phyloP scores from a whole-genome alignment of 768 basidiomycete species.

The Punctularia strigosozonata region DNA sequence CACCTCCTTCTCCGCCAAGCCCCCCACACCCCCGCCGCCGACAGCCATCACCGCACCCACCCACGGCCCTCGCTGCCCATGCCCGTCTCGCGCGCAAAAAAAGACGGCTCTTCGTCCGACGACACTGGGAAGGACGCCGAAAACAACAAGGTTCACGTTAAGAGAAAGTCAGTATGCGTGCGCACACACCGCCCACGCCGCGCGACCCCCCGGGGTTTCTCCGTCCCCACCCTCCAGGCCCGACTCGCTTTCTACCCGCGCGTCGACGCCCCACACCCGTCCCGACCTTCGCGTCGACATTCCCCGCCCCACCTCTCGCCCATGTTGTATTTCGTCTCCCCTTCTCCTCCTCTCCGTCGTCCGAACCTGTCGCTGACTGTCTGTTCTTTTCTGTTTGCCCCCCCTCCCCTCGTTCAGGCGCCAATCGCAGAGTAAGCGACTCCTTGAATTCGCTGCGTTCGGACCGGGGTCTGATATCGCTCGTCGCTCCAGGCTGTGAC shows the following conservation, averaged over 20 bases:
- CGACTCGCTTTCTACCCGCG: slow-evolving; percentile 11
- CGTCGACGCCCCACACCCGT: slow-evolving; percentile 13
- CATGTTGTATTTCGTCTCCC: slow-evolving; percentile 27
- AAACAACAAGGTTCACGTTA: slow-evolving; percentile 63
- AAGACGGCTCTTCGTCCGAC: slow-evolving; percentile 59
- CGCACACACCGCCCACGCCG: background rate
- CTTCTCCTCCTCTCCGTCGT: slow-evolving; percentile 6
- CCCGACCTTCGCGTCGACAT: slow-evolving; percentile 29
- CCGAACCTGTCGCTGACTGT: slow-evolving; percentile 12
- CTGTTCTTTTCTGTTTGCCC: slow-evolving; percentile 20
- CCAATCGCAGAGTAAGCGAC: slow-evolving; percentile 68
- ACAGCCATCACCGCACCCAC: slow-evolving; percentile 1
- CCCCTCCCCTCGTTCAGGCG: slow-evolving; percentile 39
- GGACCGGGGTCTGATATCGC: slow-evolving; percentile 15
- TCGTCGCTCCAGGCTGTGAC: slow-evolving; percentile 52
- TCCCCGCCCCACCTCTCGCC: slow-evolving; percentile 23
- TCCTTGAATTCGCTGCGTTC: slow-evolving; percentile 9
- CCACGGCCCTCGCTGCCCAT: slow-evolving; percentile 24
- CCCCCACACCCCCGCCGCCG: slow-evolving; percentile 8
- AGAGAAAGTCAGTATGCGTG: slow-evolving; percentile 62
- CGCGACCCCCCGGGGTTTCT: slow-evolving; percentile 42
- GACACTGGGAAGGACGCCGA: slow-evolving; percentile 37
- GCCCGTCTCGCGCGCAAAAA: slow-evolving; percentile 59
- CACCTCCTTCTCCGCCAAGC: slow-evolving; percentile 4
- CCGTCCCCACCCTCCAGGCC: slow-evolving; percentile 24